phyloP scores from a whole-genome alignment of 768 basidiomycete genomes.

The Pulveroboletus sp. region DNA sequence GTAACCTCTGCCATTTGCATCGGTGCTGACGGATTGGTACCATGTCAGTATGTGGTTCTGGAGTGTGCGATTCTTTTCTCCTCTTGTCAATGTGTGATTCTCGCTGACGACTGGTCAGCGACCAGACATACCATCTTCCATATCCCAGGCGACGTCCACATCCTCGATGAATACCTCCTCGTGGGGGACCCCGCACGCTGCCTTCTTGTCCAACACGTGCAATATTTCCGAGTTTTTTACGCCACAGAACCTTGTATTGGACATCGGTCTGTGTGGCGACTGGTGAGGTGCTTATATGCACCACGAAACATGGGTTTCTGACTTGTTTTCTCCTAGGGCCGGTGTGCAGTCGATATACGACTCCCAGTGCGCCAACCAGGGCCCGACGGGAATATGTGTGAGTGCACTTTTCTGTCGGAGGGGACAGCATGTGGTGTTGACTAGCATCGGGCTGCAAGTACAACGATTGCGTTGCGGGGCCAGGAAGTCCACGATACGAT shows the following conservation, averaged over 20 bases:
- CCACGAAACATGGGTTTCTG: background rate
- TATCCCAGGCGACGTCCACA: constrained; percentile 28
- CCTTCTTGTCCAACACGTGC: constrained; percentile 38
- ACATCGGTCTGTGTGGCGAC: constrained; percentile 51
- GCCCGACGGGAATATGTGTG: constrained; percentile 41
- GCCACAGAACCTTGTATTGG: constrained; percentile 47
- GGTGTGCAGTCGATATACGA: constrained; percentile 41
- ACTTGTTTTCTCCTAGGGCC: constrained; percentile 36
- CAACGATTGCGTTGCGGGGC: constrained; percentile 50
- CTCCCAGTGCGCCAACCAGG: constrained; percentile 36
- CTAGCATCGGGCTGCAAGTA: constrained; percentile 31
- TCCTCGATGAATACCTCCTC: constrained; percentile 35
- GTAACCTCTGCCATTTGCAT: background rate
- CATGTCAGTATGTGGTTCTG: constrained; percentile 44
- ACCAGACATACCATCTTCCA: constrained; percentile 32
- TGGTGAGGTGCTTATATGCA: constrained; percentile 33
- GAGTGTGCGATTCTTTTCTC: constrained; percentile 32
- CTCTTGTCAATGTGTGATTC: background rate
- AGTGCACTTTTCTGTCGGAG: constrained; percentile 10
- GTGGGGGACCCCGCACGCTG: constrained; percentile 45
- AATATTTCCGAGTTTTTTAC: constrained; percentile 43
- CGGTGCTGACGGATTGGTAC: constrained; percentile 1
- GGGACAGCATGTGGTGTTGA: background rate
- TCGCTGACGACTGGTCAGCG: constrained; percentile 29
- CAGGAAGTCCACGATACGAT: constrained; percentile 52